phyloP scores from a whole-genome alignment of 1,284 basidiomycete genomes.

The Pholiota adiposa region DNA sequence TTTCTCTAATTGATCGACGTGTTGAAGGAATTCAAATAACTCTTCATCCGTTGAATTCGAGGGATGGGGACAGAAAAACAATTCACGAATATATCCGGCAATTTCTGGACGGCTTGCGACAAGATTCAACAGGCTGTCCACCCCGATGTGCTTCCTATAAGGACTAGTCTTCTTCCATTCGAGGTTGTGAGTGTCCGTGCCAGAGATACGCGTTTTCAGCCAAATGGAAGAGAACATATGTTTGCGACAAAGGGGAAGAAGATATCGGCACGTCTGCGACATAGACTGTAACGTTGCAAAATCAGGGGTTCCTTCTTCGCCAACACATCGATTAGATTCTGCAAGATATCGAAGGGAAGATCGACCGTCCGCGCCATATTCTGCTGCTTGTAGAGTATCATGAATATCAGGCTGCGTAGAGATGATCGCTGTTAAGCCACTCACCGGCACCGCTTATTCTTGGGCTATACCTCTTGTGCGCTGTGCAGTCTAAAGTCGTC shows the following conservation, averaged over 20 bases:
- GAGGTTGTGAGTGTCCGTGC: not conserved
- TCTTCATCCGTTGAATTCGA: not conserved
- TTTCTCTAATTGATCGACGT: not conserved
- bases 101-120: not conserved
- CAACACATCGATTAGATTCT: not conserved
- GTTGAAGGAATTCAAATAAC: not conserved
- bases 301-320: not conserved
- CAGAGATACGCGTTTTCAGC: not conserved
- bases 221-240: not conserved
- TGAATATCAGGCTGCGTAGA: no score
- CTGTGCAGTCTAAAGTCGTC: no score
- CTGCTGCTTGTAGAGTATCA: no score
- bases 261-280: not conserved
- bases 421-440: no score
- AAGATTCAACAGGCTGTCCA: not conserved
- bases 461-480: no score
- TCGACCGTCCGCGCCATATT: no score
- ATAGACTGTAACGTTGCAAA: not conserved
- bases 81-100: not conserved
- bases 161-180: not conserved
- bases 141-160: not conserved
- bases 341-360: not conserved
- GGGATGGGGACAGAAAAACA: not conserved
- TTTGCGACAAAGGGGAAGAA: not conserved
- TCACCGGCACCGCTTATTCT: no score